Evolutionary conservation across 208 protist species (phyloP), one percentile per base, ranked within the genome.

Genomic region (Leishmania arabica): DNA sequence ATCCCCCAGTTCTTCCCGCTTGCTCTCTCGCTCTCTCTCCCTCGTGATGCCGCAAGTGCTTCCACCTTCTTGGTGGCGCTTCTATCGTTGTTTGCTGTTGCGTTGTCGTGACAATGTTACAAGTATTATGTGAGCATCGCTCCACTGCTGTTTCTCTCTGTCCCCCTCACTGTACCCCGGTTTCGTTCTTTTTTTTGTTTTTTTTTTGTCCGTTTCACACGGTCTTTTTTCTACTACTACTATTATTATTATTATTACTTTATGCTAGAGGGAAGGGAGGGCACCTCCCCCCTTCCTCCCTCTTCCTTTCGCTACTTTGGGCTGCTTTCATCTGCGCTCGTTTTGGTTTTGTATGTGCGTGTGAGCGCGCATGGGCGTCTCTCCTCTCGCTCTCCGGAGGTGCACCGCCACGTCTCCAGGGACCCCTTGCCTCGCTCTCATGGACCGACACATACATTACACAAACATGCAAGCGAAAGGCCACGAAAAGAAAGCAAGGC

Each of bases 221-320:
- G 11, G 0, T 0, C 9, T 68, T 68, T 68, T 7, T 5, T 19
- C 45, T 5, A 40, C 42, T 42, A 40, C 42, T 42, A 15, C 0
- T 72, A 37, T 37, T 37, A 37, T 37, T 37, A 21, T 68, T 5
- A 40, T 68, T 42, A 19, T 17, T 68, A 15, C 1, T 72, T 6
- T 27, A 13, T 72, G 66, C n/a, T 8, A 45, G 45, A 45, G 45
- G 13, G 45, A n/a, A 45, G 45, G 21, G 45, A 2, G 62, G 37
- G 2, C 34, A 37, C 34, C 34, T 37, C 49, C 34, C 34, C 34
- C 34, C 34, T 37, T n/a, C 69, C 27, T 75, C 37, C 45, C 51
- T 83, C 64, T 85, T 34, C 82, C 56, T n/a, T 27, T 81, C 58
- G 17, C 81, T 31, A 37, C 71, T 40, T 15, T 65, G 27, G 51